phyloP scores from a whole-genome alignment of 345 rosid genomes.

The Bruguiera gymnorhiza region DNA sequence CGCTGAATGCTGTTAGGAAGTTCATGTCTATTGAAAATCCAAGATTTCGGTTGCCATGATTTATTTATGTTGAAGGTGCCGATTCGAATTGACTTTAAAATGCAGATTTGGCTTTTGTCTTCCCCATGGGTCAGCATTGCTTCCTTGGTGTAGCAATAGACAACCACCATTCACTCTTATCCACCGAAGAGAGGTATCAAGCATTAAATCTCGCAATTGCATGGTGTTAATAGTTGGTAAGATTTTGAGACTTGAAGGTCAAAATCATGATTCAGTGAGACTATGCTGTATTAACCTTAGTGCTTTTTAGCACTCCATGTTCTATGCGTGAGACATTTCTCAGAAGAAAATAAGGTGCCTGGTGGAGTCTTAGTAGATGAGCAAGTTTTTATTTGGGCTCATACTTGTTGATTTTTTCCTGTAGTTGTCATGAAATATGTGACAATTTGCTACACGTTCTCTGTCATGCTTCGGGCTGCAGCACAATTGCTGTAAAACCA shows the following conservation, averaged over 20 bases:
- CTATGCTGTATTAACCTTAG: slow-evolving; percentile 43
- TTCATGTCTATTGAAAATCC: slow-evolving; percentile 49
- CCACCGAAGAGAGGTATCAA: slow-evolving; percentile 89
- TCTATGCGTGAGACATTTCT: slow-evolving; percentile 37
- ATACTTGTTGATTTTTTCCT: slow-evolving; percentile 10
- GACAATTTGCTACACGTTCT: slow-evolving; percentile 22
- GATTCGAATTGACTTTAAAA: slow-evolving; percentile 92
- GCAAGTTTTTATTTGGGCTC: slow-evolving; percentile 21
- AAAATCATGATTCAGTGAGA: slow-evolving; percentile 55
- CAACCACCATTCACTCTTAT: slow-evolving; percentile 63
- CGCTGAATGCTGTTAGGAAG: slow-evolving; percentile 46
- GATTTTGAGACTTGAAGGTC: slow-evolving; percentile 67
- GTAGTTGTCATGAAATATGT: slow-evolving; percentile 27
- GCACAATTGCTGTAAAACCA: slow-evolving; percentile 2
- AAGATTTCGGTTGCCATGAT: slow-evolving; percentile 79
- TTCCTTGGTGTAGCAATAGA: slow-evolving; percentile 95
- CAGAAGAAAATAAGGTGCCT: slow-evolving; percentile 30
- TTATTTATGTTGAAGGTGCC: slow-evolving; percentile 78
- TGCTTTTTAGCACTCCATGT: slow-evolving; percentile 34
- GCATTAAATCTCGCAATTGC: slow-evolving; percentile 69
- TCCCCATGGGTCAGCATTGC: slow-evolving; percentile 89
- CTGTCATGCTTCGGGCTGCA: slow-evolving; percentile 19
- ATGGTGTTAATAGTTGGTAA: slow-evolving; percentile 90
- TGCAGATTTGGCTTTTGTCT: slow-evolving; percentile 93
- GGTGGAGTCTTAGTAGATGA: slow-evolving; percentile 31